Conservation (phyloP, 768 basidiomycete genomes). For the Tricholoma saponaceum region DNA sequence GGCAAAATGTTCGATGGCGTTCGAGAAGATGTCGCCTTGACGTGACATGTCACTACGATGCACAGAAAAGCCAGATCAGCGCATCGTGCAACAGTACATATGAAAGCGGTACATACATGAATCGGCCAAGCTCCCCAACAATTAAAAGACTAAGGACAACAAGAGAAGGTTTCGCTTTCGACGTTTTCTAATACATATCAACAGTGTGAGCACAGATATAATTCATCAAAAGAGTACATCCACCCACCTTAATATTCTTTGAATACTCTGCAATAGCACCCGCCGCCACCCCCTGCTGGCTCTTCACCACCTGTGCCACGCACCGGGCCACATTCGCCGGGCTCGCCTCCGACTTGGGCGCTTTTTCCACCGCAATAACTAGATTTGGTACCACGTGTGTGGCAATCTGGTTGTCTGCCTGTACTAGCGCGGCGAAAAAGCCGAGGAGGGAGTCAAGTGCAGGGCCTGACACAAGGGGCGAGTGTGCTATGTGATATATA, state of each 20-base stretch:
- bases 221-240: background rate
- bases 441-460: conserved; percentile 77
- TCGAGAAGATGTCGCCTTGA: conserved; percentile 74
- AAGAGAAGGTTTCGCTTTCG: conserved; percentile 62
- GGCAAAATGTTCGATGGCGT: conserved; percentile 69
- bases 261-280: conserved; percentile 84
- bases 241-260: conserved; percentile 68
- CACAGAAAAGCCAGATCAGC: conserved; percentile 1
- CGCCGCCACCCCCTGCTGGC: conserved; percentile 66
- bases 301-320: conserved; percentile 77
- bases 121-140: conserved; percentile 90
- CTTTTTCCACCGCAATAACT: conserved; percentile 61
- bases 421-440: conserved; percentile 82
- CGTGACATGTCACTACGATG: conserved; percentile 80
- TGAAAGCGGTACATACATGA: conserved; percentile 53
- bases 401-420: conserved; percentile 79
- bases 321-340: conserved; percentile 79
- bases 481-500: conserved; percentile 70
- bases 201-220: background rate
- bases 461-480: conserved; percentile 71
- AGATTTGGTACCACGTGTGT: conserved; percentile 79
- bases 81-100: conserved; percentile 1
- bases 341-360: conserved; percentile 51
- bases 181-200: conserved; percentile 32
- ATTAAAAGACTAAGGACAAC: conserved; percentile 83